Evolutionary conservation across 805 yeast species (phyloP), one percentile per base, ranked within the genome.

Genomic region (Yamadazyma scolyti): DNA sequence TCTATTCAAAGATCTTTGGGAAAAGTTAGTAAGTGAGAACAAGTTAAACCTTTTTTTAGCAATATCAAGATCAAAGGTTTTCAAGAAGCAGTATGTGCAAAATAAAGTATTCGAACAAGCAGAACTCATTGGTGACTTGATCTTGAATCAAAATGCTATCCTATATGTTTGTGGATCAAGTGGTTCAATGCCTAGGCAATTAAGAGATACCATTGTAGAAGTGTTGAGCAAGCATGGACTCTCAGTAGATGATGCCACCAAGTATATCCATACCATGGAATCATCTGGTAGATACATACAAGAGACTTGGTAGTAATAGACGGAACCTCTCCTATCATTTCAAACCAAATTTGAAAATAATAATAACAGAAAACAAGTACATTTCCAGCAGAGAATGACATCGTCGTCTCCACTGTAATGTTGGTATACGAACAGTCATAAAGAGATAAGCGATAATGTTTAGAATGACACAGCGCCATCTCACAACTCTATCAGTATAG

Each of bases 131-230:
- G 73, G 67, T 1, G 70, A 77, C 3, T 53, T 79, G 31, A 47
- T 89, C 4, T 52, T 74, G 1, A 61, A 77, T 9, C 43, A 73
- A 25, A 52, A 65, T n/a, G 94, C 84, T 0, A 55, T 73, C 0
- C 60, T 93, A 4, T 88, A 80, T 50, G 65, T 93, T 5, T 90
- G 98, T 65, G 99, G 99, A 0, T 79, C 95, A 10, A 79, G 94
- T 16, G 97, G 98, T 0, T 75, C 75, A 41, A 93, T 93, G 98
- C 98, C 98, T 1, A 68, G 75, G 14, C 88, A 80, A 56, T 93
- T 90, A 1, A 65, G 95, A 35, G 57, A 83, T n/a, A 90, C 97
- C 0, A 52, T 93, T 16, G 75, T 73, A 21, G 81, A 75, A 10
- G 75, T 84, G 9, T 47, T 84, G 9, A 58, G 62, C 34, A 75